phyloP scores from a whole-genome alignment of 1,284 basidiomycete genomes.

The Ustilago tritici region DNA sequence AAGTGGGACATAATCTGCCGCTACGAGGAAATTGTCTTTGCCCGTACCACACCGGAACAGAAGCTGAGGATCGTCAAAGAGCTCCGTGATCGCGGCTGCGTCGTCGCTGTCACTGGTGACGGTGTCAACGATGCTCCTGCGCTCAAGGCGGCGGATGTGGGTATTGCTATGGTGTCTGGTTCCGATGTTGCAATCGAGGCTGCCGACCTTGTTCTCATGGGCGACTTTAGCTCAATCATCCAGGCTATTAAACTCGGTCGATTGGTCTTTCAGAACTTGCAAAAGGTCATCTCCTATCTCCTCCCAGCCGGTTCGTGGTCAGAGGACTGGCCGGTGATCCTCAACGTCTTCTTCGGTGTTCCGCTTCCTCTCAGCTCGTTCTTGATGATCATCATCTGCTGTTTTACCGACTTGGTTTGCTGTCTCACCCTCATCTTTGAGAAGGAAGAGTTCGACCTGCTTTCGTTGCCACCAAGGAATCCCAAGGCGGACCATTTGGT shows the following conservation, averaged over 20 bases:
- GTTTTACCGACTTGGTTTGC: conserved; percentile 72
- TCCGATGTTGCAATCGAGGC: conserved; percentile 70
- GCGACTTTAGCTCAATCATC: conserved; percentile 58
- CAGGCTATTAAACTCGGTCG: conserved; percentile 71
- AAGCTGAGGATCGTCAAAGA: conserved; percentile 79
- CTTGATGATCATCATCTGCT: conserved; percentile 71
- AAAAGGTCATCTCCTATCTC: conserved; percentile 71
- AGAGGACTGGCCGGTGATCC: conserved; percentile 78
- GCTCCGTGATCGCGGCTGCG: conserved; percentile 74
- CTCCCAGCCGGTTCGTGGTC: conserved; percentile 73
- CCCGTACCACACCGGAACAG: conserved; percentile 78
- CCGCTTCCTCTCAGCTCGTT: conserved; percentile 74
- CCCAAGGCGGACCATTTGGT: conserved; percentile 69
- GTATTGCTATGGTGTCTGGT: conserved; percentile 73
- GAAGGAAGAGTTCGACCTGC: conserved; percentile 74
- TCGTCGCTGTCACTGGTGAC: conserved; percentile 77
- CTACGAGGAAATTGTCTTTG: conserved; percentile 80
- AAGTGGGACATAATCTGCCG: conserved; percentile 73
- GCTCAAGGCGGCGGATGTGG: conserved; percentile 71
- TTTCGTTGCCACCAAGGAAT: conserved; percentile 68
- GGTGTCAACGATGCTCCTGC: conserved; percentile 79
- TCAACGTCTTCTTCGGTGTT: conserved; percentile 73
- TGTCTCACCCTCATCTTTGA: conserved; percentile 75
- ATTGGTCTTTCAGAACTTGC: conserved; percentile 79
- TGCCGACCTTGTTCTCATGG: conserved; percentile 63